These are phyloP conservation scores for Ophiosphaerella korrae DNA, from an alignment of 2,329 filamentous ascomycete genomes.

Conservation along the genomic window DNA sequence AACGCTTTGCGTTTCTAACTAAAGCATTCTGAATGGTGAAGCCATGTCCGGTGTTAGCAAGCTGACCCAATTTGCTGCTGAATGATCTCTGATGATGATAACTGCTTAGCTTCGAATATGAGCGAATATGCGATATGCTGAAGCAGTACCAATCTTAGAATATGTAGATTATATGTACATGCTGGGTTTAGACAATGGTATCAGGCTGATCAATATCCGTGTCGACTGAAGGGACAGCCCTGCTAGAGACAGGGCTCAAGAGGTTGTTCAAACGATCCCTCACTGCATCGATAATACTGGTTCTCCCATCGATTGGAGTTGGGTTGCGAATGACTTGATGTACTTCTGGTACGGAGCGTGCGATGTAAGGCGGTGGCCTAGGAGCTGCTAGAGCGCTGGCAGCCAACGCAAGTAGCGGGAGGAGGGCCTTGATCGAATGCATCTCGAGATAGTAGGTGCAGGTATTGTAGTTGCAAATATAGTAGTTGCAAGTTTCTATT, in stretches of 20 bases:
- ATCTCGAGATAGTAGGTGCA: constrained; percentile 5
- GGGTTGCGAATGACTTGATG: constrained; percentile 22
- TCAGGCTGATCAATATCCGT: neutral
- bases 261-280: too few species aligned
- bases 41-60: too few species aligned
- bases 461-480: too few species aligned
- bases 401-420: constrained; percentile 13
- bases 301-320: constrained; percentile 19
- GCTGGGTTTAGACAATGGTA: too few species aligned
- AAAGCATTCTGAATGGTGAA: too few species aligned
- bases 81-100: too few species aligned
- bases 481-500: neutral
- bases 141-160: too few species aligned
- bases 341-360: constrained; percentile 15
- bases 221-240: neutral
- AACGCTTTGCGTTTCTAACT: too few species aligned
- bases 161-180: too few species aligned
- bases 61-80: too few species aligned
- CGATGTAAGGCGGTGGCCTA: constrained; percentile 2
- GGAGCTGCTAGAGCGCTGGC: constrained; percentile 12
- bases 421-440: constrained; percentile 7
- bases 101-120: too few species aligned
- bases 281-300: neutral
- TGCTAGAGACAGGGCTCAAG: neutral
- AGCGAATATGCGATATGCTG: too few species aligned